Percentiles rank a stretch among this genome's conserved stretches.
Evolutionary conservation across 805 yeast genomes (phyloP).

Genomic region (Suhomyces kilbournensis): DNA sequence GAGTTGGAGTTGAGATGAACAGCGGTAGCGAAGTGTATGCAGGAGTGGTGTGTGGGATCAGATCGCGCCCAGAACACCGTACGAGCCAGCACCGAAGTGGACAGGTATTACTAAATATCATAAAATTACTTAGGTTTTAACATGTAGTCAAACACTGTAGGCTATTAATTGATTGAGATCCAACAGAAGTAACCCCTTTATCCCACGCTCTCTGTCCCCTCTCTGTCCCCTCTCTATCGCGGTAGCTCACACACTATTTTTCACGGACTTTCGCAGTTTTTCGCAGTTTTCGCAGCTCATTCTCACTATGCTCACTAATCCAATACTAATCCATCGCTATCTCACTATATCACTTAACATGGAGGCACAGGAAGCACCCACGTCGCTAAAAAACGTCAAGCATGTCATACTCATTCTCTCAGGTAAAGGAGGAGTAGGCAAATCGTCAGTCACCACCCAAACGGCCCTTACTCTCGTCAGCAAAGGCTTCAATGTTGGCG

Average conservation of each 20-base stretch:
- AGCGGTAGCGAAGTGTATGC: not conserved
- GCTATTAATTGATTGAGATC: too few species aligned
- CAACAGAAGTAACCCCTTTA: too few species aligned
- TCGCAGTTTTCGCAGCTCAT: not conserved
- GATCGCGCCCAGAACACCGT: too few species aligned
- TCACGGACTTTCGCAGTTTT: not conserved
- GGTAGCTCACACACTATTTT: too few species aligned
- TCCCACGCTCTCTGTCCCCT: too few species aligned
- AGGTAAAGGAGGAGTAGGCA: slow-evolving; percentile 98
- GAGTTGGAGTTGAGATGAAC: not conserved
- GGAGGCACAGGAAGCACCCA: slow-evolving; percentile 3
- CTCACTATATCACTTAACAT: not conserved
- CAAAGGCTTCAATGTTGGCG: slow-evolving; percentile 83
- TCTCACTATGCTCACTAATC: not conserved
- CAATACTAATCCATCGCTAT: not conserved
- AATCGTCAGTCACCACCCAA: slow-evolving; percentile 93
- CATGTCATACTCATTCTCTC: slow-evolving; percentile 82
- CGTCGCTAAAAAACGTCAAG: slow-evolving; percentile 49
- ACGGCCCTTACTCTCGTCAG: slow-evolving; percentile 76
- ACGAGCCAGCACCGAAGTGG: too few species aligned
- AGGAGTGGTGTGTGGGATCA: too few species aligned
- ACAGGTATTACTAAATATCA: too few species aligned
- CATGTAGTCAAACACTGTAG: too few species aligned
- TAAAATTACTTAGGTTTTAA: too few species aligned
- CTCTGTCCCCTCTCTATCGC: not conserved